Evolutionary conservation across 1,284 basidiomycete genomes (phyloP).

Genomic region (Malassezia arunalokei): DNA sequence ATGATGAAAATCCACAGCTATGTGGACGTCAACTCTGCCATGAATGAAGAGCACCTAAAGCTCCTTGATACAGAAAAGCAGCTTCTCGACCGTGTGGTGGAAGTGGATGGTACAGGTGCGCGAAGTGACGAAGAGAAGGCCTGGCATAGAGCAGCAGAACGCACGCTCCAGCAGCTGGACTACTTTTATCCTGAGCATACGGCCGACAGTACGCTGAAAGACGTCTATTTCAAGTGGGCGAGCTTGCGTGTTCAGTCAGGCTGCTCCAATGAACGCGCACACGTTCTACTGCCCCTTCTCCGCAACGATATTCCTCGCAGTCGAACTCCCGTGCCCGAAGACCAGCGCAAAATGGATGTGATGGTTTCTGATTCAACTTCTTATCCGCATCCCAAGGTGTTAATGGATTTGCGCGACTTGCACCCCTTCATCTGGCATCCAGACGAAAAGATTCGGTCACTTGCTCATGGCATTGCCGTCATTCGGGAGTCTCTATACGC

Average conservation of each 20-base stretch:
- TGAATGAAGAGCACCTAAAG: conserved; percentile 50
- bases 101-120: neutral
- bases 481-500: conserved; percentile 63
- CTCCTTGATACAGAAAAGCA: conserved; percentile 23
- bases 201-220: neutral
- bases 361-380: neutral
- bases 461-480: conserved; percentile 66
- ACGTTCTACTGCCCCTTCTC: neutral
- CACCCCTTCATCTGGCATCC: conserved; percentile 66
- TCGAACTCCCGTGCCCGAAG: conserved; percentile 4
- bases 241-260: conserved; percentile 2
- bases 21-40: conserved; percentile 72
- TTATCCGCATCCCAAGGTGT: neutral
- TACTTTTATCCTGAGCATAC: neutral
- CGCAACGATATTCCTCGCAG: neutral
- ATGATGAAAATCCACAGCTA: conserved; percentile 97
- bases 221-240: neutral
- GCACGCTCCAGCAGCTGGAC: neutral
- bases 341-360: neutral
- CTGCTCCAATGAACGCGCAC: conserved; percentile 2
- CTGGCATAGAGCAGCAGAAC: neutral
- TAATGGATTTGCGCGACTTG: conserved; percentile 24
- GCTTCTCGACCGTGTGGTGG: conserved; percentile 29
- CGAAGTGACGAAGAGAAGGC: neutral
- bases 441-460: conserved; percentile 55